A percentile compares a stretch with the other conserved stretches of the same genome.
Conservation (phyloP, 208 protist genomes). For the Trypanosoma mega region DNA sequence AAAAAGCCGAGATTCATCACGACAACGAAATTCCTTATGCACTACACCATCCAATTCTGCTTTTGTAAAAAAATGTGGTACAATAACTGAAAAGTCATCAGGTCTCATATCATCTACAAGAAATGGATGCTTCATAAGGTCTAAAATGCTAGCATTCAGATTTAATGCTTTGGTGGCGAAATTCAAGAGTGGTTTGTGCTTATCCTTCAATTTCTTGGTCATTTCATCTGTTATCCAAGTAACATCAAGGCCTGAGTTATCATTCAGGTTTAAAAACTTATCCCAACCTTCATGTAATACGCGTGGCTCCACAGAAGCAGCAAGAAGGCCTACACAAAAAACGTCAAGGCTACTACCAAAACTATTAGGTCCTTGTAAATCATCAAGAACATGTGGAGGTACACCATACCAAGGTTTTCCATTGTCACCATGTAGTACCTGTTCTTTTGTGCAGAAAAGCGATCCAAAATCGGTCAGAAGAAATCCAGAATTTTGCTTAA, state of each 20-base stretch:
- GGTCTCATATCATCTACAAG: constrained; percentile 24
- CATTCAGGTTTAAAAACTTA: constrained; percentile 10
- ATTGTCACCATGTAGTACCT: constrained; percentile 34
- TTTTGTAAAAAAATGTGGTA: constrained; percentile 35
- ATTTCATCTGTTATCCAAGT: constrained; percentile 34
- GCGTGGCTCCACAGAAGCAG: constrained; percentile 49
- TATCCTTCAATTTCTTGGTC: constrained; percentile 5
- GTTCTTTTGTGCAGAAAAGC: constrained; percentile 56
- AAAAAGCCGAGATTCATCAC: constrained; percentile 51
- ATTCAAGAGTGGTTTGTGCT: constrained; percentile 37
- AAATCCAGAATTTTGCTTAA: constrained; percentile 38
- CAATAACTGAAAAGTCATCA: constrained; percentile 15
- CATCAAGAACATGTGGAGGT: constrained; percentile 44
- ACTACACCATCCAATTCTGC: constrained; percentile 46
- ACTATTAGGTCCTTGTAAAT: constrained; percentile 11
- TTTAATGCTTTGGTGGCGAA: constrained; percentile 60
- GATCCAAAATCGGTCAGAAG: constrained; percentile 73
- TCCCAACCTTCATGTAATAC: constrained; percentile 48
- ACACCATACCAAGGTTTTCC: constrained; percentile 44
- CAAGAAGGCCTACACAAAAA: constrained; percentile 76
- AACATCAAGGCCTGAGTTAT: constrained; percentile 20
- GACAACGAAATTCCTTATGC: constrained; percentile 32
- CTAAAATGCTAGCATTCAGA: constrained; percentile 22
- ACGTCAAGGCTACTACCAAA: constrained; percentile 48
- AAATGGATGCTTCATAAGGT: constrained; percentile 57